Base-by-base conservation (phyloP, 2,329 filamentous ascomycete genomes). In the Cercospora canescens region DNA sequence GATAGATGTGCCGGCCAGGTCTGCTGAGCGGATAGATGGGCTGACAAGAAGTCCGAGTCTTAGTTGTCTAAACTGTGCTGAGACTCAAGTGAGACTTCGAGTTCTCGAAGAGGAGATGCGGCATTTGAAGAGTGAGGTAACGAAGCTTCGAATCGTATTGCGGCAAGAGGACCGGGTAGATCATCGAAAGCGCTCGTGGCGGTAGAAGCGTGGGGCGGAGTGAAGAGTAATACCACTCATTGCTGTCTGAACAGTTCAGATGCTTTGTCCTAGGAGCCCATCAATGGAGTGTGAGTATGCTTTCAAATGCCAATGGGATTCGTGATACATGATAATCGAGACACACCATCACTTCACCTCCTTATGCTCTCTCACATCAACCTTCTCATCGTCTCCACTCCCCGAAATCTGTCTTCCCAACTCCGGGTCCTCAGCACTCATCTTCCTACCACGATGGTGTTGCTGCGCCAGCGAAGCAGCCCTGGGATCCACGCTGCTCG, bases 401-500 rank as follows among this genome's bases (percentile, higher is more conserved):
- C 48, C 64, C 18, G 26, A 21, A n/a, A 52, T 52, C 2, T 52
- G 21, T 28, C 50, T 50, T 3, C 52, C 54, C 39, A 58, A 12
- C 7, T 60, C 68, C 21, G 54, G 24, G 37, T 66, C 63, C 45
- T 52, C 66, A 18, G 39, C 32, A 26, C 32, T 52, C 34, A 41
- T 48, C 35, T 24, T 63, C 35, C 62, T 62, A 11, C 61, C 56
- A 24, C 67, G 18, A 60, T 65, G 58, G 37, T 68, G 65, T 59
- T 41, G 60, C 26, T 60, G 58, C 16, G 71, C 72, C 57, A 74
- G 48, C 56, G 65, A 68, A 32, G 71, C 72, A 37, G 72, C 71
- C 11, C 70, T 61, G 9, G 69, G 67, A 80, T 65, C 79, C 64
- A 69, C 79, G 78, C 34, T 78, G 72, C 62, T 81, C 71, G 76